These are phyloP conservation scores for Dothistroma pini DNA, from an alignment of 2,329 filamentous ascomycete genomes.

Conservation along the genomic window DNA sequence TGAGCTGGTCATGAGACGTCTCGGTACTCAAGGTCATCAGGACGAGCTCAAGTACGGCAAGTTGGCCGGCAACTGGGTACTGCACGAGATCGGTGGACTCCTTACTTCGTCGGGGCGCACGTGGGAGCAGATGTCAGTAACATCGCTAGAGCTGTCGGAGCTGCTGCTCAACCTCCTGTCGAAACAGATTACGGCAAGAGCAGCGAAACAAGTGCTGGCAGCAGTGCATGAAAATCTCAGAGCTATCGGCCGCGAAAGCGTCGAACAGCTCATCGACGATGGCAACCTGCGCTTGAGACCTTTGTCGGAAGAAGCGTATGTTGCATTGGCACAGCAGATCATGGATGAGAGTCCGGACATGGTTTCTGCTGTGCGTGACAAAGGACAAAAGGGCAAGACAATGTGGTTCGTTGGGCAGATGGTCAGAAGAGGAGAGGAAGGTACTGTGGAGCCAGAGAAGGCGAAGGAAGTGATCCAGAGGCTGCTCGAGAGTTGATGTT, in stretches of 20 bases:
- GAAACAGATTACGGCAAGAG: constrained; percentile 50
- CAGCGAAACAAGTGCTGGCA: constrained; percentile 58
- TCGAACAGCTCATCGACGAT: constrained; percentile 54
- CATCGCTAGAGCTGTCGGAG: constrained; percentile 40
- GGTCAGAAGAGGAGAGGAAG: constrained; percentile 58
- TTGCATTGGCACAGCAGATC: constrained; percentile 51
- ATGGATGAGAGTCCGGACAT: constrained; percentile 55
- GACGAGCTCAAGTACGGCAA: constrained; percentile 41
- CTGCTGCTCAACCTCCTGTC: constrained; percentile 41
- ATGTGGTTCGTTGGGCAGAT: constrained; percentile 68
- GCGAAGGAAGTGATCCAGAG: constrained; percentile 54
- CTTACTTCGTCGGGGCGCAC: constrained; percentile 34
- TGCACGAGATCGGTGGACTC: constrained; percentile 51
- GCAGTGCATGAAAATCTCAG: constrained; percentile 43
- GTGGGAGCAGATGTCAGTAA: constrained; percentile 43
- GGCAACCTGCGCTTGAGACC: constrained; percentile 55
- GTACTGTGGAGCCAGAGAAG: constrained; percentile 58
- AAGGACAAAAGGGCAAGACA: constrained; percentile 61
- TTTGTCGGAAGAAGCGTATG: constrained; percentile 55
- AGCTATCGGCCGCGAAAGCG: constrained; percentile 33
- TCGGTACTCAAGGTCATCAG: constrained; percentile 24
- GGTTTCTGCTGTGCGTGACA: constrained; percentile 57
- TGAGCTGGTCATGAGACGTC: constrained; percentile 41
- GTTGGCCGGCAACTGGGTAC: constrained; percentile 57
- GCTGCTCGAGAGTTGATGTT: constrained; percentile 30